A percentile compares a stretch with the other conserved stretches of the same genome.
Evolutionary conservation across 2,329 filamentous ascomycete species (phyloP).

Genomic region (Ambrosiella xylebori): DNA sequence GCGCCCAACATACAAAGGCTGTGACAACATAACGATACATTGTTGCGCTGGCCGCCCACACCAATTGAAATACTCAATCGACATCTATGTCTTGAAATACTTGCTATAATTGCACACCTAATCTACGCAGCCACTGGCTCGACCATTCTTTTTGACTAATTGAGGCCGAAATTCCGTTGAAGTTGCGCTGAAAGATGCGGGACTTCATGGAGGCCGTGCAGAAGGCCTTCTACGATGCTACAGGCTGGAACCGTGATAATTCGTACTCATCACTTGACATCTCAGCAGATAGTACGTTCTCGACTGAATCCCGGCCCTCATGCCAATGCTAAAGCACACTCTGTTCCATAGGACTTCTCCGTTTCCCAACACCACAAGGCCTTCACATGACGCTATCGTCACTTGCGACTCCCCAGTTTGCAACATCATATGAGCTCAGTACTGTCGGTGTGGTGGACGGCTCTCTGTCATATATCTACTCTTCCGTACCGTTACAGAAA

Average conservation of each 20-base stretch:
- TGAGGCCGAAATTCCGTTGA: conserved; percentile 12
- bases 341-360: conserved; percentile 49
- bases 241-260: conserved; percentile 81
- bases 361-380: conserved; percentile 73
- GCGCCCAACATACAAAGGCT: too few species aligned
- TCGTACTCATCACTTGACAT: conserved; percentile 76
- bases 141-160: too few species aligned
- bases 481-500: conserved; percentile 57
- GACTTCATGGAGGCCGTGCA: conserved; percentile 97
- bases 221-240: conserved; percentile 71
- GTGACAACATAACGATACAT: too few species aligned
- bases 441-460: conserved; percentile 85
- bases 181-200: conserved; percentile 42
- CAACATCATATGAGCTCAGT: conserved; percentile 81
- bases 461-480: conserved; percentile 93
- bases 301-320: conserved; percentile 13
- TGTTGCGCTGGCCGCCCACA: too few species aligned
- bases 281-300: conserved; percentile 52
- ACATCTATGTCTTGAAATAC: too few species aligned
- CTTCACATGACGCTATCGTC: conserved; percentile 78
- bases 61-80: too few species aligned
- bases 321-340: background rate
- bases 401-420: conserved; percentile 81
- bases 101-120: too few species aligned
- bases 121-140: too few species aligned